Evolutionary conservation across 768 basidiomycete genomes (phyloP), one percentile per base, ranked within the genome.

Genomic region (Kwoniella dendrophila): DNA sequence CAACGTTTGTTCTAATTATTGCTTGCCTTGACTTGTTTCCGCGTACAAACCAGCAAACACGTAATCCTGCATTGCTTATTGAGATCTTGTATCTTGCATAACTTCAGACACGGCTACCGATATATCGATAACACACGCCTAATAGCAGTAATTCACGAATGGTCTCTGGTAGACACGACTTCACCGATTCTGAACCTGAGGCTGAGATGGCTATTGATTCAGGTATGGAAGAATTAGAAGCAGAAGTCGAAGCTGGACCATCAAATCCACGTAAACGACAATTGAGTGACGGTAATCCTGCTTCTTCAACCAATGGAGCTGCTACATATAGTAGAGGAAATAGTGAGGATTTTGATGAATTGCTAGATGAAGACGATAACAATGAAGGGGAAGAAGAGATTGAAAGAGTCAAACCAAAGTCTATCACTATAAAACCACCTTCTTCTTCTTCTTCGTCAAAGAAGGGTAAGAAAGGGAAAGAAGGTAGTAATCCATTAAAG

Each of bases 161-260:
- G 62, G 62, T 53, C n/a, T 62, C 48, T 24, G 33, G 48, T 32
- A 40, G 51, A 29, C 58, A 38, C 47, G 70, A 72, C 61, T 72
- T 66, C 47, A 68, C 70, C 24, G 70, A 72, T 30, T 69, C 70
- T 12, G 70, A 72, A 43, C 59, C 36, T 2, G 67, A 66, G 34
- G 12, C 12, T 38, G 63, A 62, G 20, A 38, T 12, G 20, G 48
- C 20, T 33, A 33, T 20, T 12, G 41, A 26, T 18, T 51, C 58
- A 24, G 49, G 26, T 26, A 26, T 51, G 12, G 56, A 38, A 38
- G 41, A 43, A n/a, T n/a, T n/a, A n/a, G n/a, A n/a, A n/a, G n/a
- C n/a, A n/a, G n/a, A 14, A 43, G n/a, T 43, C 41, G n/a, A 36
- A 50, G 58, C 49, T 10, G 38, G 58, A 22, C 43, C 36, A 10